phyloP scores from a whole-genome alignment of 352 stramenopile species.

The Elongisporangium undulatum region DNA sequence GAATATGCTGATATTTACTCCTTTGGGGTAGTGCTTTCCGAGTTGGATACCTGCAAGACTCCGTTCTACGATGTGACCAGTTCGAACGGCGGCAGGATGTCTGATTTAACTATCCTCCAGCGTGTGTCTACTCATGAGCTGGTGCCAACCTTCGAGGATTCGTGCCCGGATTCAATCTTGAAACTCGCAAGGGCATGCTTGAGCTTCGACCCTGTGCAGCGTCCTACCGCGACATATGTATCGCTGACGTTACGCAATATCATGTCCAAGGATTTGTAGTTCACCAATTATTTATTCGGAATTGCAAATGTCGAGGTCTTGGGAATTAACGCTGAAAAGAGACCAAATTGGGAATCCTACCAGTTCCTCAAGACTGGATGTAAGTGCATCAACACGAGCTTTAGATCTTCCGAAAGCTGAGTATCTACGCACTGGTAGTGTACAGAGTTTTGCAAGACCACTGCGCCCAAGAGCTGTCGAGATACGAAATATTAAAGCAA shows the following conservation, averaged over 20 bases:
- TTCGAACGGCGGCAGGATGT: slow-evolving; percentile 55
- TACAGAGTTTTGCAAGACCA: no score
- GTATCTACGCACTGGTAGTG: no score
- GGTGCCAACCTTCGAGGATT: slow-evolving; percentile 49
- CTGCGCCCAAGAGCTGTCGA: no score
- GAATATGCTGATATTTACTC: slow-evolving; percentile 56
- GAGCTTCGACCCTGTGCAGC: slow-evolving; percentile 52
- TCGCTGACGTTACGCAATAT: slow-evolving; percentile 78
- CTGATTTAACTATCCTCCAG: slow-evolving; percentile 58
- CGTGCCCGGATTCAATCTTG: slow-evolving; percentile 46
- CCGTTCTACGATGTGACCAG: slow-evolving; percentile 59
- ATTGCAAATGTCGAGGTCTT: no score
- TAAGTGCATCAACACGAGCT: no score
- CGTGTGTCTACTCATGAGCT: slow-evolving; percentile 61
- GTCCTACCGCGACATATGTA: slow-evolving; percentile 69
- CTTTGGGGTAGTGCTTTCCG: slow-evolving; percentile 49
- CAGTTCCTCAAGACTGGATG: no score
- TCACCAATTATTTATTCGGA: no score
- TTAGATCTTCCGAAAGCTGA: no score
- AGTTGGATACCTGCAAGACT: slow-evolving; percentile 60
- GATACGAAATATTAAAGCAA: no score
- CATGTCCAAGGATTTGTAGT: no score
- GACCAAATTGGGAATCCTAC: no score
- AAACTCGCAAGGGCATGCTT: slow-evolving; percentile 55
- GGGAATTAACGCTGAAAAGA: no score